Evolutionary conservation across 2,329 filamentous ascomycete species (phyloP), one percentile per base, ranked within the genome.

Genomic region (Pestalotiopsis sp.): DNA sequence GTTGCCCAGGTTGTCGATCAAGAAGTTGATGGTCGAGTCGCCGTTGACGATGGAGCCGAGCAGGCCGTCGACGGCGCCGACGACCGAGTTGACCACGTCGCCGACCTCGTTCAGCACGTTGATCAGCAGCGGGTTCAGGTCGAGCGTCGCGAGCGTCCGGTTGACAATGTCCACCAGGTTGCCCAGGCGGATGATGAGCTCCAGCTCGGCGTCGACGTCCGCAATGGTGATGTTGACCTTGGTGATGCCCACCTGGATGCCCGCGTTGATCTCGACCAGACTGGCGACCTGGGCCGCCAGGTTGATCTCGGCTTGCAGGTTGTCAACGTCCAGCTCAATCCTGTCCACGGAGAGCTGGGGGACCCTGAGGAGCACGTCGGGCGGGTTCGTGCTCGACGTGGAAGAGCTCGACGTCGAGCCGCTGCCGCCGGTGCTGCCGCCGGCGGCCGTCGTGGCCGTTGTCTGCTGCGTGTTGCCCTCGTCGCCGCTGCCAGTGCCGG

Each of bases 151-250:
- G 66, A 90, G 86, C 1, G 89, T 89, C 31, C 88, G 83, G 76
- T 89, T 88, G 66, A 91, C 88, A 64, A 90, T 89, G 67, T 86
- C 82, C 38, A 89, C 88, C 20, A 90, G 80, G 74, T 90, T 84
- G 49, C 87, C 87, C 9, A 91, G 80, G 23, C 89, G 84, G 52
- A 90, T 86, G 66, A 89, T 83, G 6, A 91, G 81, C 69, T 90
- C 87, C 23, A 90, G 81, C 71, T 90, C 78, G 1, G 87, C 88
- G 31, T 87, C 81, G 5, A 91, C 87, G 71, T 90, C 87, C 13
- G 84, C 80, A 68, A 91, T 90, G 20, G 88, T 90, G 73, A 91
- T 84, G 77, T 90, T 90, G 74, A 91, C 82, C 70, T 83, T 84
- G 4, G 75, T 74, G 31, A 84, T 73, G 20, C 85, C 85, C 65